These are phyloP conservation scores for Clavariopsis aquatica DNA, from an alignment of 495 filamentous ascomycete genomes.

Conservation along the genomic window DNA sequence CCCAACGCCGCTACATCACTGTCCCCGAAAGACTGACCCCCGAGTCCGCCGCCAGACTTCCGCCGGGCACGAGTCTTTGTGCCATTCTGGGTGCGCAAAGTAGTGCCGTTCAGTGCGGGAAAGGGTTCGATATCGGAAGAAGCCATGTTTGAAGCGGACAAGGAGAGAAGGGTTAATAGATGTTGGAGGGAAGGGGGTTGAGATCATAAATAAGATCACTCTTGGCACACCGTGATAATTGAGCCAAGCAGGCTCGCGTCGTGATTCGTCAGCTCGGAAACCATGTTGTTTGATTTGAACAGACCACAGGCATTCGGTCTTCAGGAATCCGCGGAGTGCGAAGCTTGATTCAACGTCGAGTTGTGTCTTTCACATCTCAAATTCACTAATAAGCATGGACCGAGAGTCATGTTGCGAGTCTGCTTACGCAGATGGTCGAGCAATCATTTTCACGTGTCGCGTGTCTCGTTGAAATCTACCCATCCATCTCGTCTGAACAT, in stretches of 20 bases:
- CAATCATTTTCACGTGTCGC: neutral
- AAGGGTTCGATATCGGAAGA: constrained; percentile 31
- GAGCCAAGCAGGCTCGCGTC: neutral
- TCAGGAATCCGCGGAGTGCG: neutral
- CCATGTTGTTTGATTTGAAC: neutral
- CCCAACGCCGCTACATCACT: constrained; percentile 32
- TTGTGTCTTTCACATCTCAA: neutral
- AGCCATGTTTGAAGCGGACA: constrained; percentile 20
- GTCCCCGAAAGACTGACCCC: constrained; percentile 35
- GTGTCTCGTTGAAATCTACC: too few species aligned
- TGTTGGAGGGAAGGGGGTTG: constrained; percentile 1
- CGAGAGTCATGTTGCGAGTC: neutral
- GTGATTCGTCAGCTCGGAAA: too few species aligned
- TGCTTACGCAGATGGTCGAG: neutral
- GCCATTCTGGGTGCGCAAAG: neutral
- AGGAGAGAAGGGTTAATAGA: neutral
- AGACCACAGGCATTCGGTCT: neutral
- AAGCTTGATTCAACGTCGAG: neutral
- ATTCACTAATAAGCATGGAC: neutral
- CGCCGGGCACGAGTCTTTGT: constrained; percentile 12
- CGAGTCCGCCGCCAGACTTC: constrained; percentile 33
- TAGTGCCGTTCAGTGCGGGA: constrained; percentile 24
- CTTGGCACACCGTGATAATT: neutral
- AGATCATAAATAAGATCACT: constrained; percentile 6
- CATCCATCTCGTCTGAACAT: too few species aligned